Base-by-base conservation (phyloP, 2,329 filamentous ascomycete genomes). In the Gnomoniopsis sp. region DNA sequence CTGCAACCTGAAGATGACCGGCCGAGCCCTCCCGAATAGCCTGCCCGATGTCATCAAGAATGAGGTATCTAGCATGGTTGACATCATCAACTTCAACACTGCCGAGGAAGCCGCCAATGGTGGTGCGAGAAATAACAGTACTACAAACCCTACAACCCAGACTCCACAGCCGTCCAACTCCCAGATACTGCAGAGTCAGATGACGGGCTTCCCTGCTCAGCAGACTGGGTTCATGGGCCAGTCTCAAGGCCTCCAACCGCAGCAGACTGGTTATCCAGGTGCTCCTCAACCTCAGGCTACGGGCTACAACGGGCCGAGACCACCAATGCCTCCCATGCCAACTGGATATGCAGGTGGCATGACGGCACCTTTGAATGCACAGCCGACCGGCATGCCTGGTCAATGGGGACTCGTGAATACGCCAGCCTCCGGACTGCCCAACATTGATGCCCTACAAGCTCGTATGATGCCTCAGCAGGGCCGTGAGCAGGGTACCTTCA, bases 391-490 rank as follows among this genome's bases (percentile, higher is more conserved):
- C 12, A 79, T 86, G 38, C 93, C 95, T 6, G 95, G 95, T 15
- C 95, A 98, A 71, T 99, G 95, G 95, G 95, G 95, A n/a, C 85
- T 98, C 56, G 95, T 98, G 34, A 99, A 99, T 73, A 90, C 92
- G 2, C 95, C 95, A 2, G 84, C 93, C 4, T 89, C 87, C 44
- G 95, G 93, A 1, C 76, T 99, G 63, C 95, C 95, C 1, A 97
- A 97, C 67, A 96, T 99, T 53, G 92, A 97, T 70, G 90, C 91
- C 22, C 77, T 99, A 53, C 91, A 96, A 68, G 88, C 91, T 58
- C 90, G 92, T 62, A 95, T 99, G 87, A 98, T 99, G 93, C 95
- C 95, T 22, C 93, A 99, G 70, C 86, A 90, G 66, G 95, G 95
- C 48, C 89, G 95, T 38, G 95, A 98, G 73, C 83, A 87, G 62